Evolutionary conservation across 345 rosid species (phyloP).

Genomic region (Citrus inodora): DNA sequence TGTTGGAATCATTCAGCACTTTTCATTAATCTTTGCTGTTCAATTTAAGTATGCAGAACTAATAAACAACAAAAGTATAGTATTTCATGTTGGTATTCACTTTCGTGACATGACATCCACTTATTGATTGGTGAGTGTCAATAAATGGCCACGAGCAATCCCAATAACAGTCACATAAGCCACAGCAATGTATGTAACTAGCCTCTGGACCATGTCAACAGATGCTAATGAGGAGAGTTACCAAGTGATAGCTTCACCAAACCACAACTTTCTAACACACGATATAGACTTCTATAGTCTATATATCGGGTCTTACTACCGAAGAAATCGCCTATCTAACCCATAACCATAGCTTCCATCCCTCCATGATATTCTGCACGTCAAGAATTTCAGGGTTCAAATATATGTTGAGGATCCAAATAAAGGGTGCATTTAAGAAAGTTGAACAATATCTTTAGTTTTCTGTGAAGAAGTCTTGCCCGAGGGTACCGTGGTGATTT

Average conservation of each 20-base stretch:
- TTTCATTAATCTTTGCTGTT: too few relatives aligned
- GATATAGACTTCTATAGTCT: not conserved
- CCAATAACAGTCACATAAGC: not conserved
- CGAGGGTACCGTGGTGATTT: not conserved
- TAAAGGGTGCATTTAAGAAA: not conserved
- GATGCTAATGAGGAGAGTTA: not conserved
- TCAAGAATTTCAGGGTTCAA: not conserved
- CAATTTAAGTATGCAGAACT: too few relatives aligned
- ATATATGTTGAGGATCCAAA: not conserved
- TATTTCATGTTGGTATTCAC: not conserved
- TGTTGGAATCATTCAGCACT: not conserved
- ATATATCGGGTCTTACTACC: not conserved
- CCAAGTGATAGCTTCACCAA: not conserved
- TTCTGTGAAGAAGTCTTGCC: not conserved
- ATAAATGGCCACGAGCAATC: not conserved
- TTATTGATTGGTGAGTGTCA: not conserved
- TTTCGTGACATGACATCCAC: not conserved
- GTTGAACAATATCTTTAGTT: not conserved
- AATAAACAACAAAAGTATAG: not conserved
- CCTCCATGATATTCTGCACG: not conserved
- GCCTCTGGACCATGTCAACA: not conserved
- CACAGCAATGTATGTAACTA: not conserved
- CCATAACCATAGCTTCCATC: not conserved
- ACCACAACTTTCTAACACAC: not conserved
- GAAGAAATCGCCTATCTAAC: not conserved